These are phyloP conservation scores for Tuber microsphaerosporum DNA, from an alignment of 495 filamentous ascomycete genomes.

Conservation along the genomic window DNA sequence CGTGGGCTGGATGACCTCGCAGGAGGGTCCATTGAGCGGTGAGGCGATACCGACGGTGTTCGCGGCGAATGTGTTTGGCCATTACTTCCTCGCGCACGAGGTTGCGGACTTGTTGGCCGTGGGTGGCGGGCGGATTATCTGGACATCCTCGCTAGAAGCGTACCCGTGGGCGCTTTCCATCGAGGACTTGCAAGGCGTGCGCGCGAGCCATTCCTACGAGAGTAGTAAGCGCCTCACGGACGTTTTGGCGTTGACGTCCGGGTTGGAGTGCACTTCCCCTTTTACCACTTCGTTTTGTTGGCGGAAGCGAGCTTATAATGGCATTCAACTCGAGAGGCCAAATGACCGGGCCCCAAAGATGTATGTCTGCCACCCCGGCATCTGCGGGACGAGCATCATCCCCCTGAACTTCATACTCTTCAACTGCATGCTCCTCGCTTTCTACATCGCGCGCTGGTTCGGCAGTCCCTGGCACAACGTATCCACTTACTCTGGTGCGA, in stretches of 20 bases:
- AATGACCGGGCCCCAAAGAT: slow-evolving; percentile 48
- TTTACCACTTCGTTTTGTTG: slow-evolving; percentile 48
- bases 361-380: slow-evolving; percentile 79
- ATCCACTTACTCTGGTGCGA: slow-evolving; percentile 67
- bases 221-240: slow-evolving; percentile 79
- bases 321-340: slow-evolving; percentile 19
- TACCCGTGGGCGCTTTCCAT: slow-evolving; percentile 50
- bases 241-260: slow-evolving; percentile 65
- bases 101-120: slow-evolving; percentile 61
- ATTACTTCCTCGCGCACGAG: slow-evolving; percentile 81
- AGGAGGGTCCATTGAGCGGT: slow-evolving; percentile 43
- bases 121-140: slow-evolving; percentile 60
- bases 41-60: slow-evolving; percentile 65
- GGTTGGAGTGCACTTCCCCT: slow-evolving; percentile 56
- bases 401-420: slow-evolving; percentile 59
- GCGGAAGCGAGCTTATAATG: slow-evolving; percentile 6
- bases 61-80: slow-evolving; percentile 86
- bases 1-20: slow-evolving; percentile 50
- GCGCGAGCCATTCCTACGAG: slow-evolving; percentile 63
- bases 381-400: slow-evolving; percentile 73
- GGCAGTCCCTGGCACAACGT: slow-evolving; percentile 83
- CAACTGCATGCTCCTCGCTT: slow-evolving; percentile 56
- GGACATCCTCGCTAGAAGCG: slow-evolving; percentile 75
- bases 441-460: slow-evolving; percentile 67
- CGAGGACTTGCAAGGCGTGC: slow-evolving; percentile 70